These are phyloP conservation scores for Inga leiocalycina DNA, from an alignment of 306 rosid species.

Conservation along the genomic window DNA sequence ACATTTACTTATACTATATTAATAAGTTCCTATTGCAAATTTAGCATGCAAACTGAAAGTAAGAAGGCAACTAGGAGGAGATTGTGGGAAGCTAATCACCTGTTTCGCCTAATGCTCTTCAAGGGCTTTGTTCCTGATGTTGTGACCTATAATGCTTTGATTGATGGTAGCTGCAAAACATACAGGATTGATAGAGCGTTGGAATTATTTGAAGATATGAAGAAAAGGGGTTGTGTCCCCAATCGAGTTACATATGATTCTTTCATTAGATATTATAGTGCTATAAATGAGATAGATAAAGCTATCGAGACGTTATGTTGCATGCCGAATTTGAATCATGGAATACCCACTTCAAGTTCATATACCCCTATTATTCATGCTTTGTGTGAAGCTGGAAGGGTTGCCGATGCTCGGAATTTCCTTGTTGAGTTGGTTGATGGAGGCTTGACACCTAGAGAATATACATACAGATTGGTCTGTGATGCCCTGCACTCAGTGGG, in stretches of 20 bases:
- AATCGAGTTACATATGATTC: slow-evolving; percentile 73
- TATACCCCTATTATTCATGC: slow-evolving; percentile 84
- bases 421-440: slow-evolving; percentile 73
- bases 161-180: slow-evolving; percentile 89
- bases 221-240: slow-evolving; percentile 62
- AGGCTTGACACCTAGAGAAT: slow-evolving; percentile 77
- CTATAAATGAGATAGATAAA: slow-evolving; percentile 77
- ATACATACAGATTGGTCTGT: slow-evolving; percentile 71
- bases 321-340: slow-evolving; percentile 65
- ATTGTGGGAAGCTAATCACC: slow-evolving; percentile 79
- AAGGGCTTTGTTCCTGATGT: slow-evolving; percentile 80
- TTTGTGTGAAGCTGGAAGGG: slow-evolving; percentile 73
- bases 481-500: slow-evolving; percentile 50
- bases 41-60: slow-evolving; percentile 69
- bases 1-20: slow-evolving; percentile 68
- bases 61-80: slow-evolving; percentile 78
- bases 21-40: slow-evolving; percentile 73
- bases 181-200: slow-evolving; percentile 64
- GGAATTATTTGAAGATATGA: slow-evolving; percentile 88
- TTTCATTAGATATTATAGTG: slow-evolving; percentile 76
- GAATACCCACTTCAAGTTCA: slow-evolving; percentile 62
- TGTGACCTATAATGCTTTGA: slow-evolving; percentile 82
- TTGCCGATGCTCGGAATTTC: slow-evolving; percentile 63
- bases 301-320: slow-evolving; percentile 68
- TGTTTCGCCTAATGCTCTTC: slow-evolving; percentile 82